Percentiles rank a stretch among this genome's conserved stretches.
Evolutionary conservation across 1,284 basidiomycete genomes (phyloP).

Genomic region (Dichomitus squalens): DNA sequence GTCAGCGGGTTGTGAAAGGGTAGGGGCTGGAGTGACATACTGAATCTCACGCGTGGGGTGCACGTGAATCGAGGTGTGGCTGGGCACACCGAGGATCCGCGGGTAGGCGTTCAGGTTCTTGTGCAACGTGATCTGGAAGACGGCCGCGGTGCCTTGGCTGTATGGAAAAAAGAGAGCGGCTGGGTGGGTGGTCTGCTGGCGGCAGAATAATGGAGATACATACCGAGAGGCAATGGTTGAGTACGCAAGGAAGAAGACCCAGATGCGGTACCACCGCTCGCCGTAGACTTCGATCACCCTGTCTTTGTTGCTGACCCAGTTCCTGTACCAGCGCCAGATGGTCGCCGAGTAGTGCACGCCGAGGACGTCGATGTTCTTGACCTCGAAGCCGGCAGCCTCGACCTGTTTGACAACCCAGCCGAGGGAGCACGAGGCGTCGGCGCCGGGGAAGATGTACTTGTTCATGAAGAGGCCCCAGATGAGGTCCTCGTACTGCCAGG

Average conservation of each 20-base stretch:
- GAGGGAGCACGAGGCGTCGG: constrained; percentile 93
- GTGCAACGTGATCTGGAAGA: constrained; percentile 96
- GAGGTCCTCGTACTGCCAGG: constrained; percentile 98
- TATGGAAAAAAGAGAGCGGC: constrained; percentile 27
- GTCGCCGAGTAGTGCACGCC: constrained; percentile 98
- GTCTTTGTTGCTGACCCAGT: constrained; percentile 91
- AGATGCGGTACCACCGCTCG: constrained; percentile 88
- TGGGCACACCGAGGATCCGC: constrained; percentile 79
- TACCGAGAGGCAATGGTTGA: constrained; percentile 71
- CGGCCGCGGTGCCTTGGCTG: constrained; percentile 84
- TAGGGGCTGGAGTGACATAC: constrained; percentile 37
- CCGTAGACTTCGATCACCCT: constrained; percentile 90
- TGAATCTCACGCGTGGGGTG: constrained; percentile 49
- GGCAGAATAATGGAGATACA: constrained; percentile 23
- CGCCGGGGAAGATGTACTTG: constrained; percentile 98
- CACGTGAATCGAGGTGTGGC: constrained; percentile 75
- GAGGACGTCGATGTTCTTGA: constrained; percentile 95
- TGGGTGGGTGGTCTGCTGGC: neutral
- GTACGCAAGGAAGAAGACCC: constrained; percentile 91
- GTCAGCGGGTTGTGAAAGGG: neutral
- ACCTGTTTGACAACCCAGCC: constrained; percentile 92
- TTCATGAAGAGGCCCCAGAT: constrained; percentile 97
- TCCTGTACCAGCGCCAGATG: constrained; percentile 93
- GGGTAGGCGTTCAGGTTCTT: constrained; percentile 97
- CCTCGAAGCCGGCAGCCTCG: constrained; percentile 93